Evolutionary conservation across 2,329 filamentous ascomycete species (phyloP), one percentile per base, ranked within the genome.

Genomic region (Nannizziopsis barbatae): DNA sequence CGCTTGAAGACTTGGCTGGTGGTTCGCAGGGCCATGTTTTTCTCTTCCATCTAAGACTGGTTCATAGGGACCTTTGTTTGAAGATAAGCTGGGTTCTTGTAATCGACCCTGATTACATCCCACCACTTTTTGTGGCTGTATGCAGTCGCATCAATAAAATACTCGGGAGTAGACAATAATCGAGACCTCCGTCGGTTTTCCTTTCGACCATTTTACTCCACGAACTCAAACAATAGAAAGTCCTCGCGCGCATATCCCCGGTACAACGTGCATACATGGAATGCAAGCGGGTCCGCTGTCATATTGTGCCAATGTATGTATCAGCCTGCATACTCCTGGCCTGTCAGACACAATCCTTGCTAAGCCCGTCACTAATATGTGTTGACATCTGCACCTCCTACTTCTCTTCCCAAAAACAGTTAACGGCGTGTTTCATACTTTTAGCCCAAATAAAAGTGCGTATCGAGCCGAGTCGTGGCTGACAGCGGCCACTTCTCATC

Each of bases 361-460:
- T 32, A 46, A 31, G 36, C 10, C 15, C 35, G 37, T 40, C 15
- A 27, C 17, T 22, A 32, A 40, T 40, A 4, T 42, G 15, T 12
- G 17, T 42, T 47, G 45, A 47, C 45, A 42, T 41, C 45, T 47
- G 45, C 38, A 47, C 27, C 15, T 33, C n/a, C 37, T 17, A 42
- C 17, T 36, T 31, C 27, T 47, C 41, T 37, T 14, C 18, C 37
- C 20, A 36, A 35, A 41, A n/a, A 11, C 15, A 36, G 17, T 33
- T 40, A 17, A 31, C 30, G 37, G 45, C 45, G 45, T 42, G 45
- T 47, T 47, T 47, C 45, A 47, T 42, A 15, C 30, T 37, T 40
- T 40, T 46, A 27, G 22, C 44, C 35, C 35, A 40, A 46, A 27
- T 27, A 27, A 27, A 27, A 27, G 22, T 45, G 36, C 27, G 18